Evolutionary conservation across 495 filamentous ascomycete genomes (phyloP).

Genomic region (Echria macrotheca): DNA sequence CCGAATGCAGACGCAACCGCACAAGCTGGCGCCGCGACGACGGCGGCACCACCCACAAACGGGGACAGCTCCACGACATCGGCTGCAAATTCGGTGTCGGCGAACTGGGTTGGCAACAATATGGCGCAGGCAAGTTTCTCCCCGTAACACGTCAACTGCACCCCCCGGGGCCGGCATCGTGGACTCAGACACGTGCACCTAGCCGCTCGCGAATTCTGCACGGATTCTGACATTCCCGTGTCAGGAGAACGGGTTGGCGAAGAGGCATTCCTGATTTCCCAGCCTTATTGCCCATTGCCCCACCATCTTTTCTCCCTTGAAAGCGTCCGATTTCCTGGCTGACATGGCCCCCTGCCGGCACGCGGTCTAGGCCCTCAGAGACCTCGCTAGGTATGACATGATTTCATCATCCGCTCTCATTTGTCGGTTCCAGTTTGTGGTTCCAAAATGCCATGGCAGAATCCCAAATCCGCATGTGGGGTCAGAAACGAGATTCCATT

Average conservation of each 20-base stretch:
- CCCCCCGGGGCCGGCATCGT: background rate
- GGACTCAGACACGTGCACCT: background rate
- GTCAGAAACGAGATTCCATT: background rate
- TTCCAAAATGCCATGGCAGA: constrained; percentile 13
- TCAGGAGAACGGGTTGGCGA: too few species aligned
- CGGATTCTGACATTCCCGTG: too few species aligned
- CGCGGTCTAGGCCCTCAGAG: constrained; percentile 38
- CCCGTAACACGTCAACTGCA: too few species aligned
- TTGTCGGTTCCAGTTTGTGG: constrained; percentile 7
- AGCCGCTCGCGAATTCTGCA: constrained; percentile 3
- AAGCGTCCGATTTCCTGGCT: constrained; percentile 10
- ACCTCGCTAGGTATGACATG: constrained; percentile 42
- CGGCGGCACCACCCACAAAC: background rate
- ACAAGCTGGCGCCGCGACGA: background rate
- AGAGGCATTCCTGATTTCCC: too few species aligned
- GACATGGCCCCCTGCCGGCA: constrained; percentile 11
- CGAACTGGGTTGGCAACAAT: constrained; percentile 11
- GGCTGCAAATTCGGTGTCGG: constrained; percentile 9
- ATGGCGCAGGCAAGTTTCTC: constrained; percentile 22
- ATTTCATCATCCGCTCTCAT: constrained; percentile 20
- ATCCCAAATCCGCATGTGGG: constrained; percentile 5
- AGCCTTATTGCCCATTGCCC: background rate
- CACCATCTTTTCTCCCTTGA: constrained; percentile 2
- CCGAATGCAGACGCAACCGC: too few species aligned
- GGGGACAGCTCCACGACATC: background rate